Evolutionary conservation across 768 basidiomycete genomes (phyloP).

Genomic region (Tylopilus vinaceipallidus): DNA sequence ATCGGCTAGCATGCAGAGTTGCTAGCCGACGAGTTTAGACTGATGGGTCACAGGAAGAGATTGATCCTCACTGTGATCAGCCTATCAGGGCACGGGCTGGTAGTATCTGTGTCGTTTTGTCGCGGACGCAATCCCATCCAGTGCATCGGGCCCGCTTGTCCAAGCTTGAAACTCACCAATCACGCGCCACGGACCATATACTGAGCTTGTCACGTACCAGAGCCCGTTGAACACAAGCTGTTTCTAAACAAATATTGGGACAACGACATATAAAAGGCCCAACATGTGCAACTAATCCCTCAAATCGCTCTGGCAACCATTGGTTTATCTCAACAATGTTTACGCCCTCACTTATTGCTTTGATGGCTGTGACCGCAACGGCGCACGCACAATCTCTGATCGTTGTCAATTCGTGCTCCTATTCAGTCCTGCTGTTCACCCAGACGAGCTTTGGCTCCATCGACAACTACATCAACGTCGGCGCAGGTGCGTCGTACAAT

Average conservation of each 20-base stretch:
- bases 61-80: too few species aligned
- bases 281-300: not conserved
- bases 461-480: constrained; percentile 19
- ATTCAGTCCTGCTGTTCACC: constrained; percentile 24
- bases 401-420: constrained; percentile 20
- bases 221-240: not conserved
- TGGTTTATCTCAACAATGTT: not conserved
- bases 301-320: not conserved
- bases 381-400: constrained; percentile 23
- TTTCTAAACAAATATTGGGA: not conserved
- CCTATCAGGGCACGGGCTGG: too few species aligned
- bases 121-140: too few species aligned
- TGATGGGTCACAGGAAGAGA: not conserved
- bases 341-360: constrained; percentile 9
- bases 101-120: too few species aligned
- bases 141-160: not conserved
- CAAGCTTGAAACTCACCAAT: not conserved
- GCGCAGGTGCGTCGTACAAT: constrained; percentile 8
- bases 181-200: not conserved
- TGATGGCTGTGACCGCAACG: not conserved
- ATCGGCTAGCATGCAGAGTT: too few species aligned
- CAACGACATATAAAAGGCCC: not conserved
- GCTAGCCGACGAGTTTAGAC: not conserved
- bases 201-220: not conserved
- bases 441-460: constrained; percentile 22